phyloP scores from a whole-genome alignment of 129 eudicot genomes.

The Helianthus tuberosus region DNA sequence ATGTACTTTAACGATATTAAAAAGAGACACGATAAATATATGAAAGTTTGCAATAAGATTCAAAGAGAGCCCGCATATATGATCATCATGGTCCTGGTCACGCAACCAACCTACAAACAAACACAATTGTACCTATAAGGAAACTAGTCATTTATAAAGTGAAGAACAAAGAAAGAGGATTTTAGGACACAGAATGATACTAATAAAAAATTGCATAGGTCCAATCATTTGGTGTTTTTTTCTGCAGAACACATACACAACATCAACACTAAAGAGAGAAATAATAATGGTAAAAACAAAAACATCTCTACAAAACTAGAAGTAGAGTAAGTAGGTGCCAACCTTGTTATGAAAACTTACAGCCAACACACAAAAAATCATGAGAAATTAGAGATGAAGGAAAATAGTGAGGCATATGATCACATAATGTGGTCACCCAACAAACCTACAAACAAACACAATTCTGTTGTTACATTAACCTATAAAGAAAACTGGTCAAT shows the following conservation, averaged over 20 bases:
- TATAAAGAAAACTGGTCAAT: too few relatives aligned
- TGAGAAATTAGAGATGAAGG: too few relatives aligned
- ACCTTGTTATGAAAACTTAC: background rate
- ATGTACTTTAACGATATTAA: too few relatives aligned
- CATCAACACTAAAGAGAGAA: background rate
- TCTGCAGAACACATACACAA: background rate
- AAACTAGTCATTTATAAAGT: background rate
- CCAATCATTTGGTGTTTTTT: background rate
- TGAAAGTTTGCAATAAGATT: background rate
- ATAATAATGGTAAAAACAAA: background rate
- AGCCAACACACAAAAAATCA: background rate
- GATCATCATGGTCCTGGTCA: background rate
- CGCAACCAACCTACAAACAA: constrained; percentile 1
- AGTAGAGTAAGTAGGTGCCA: background rate
- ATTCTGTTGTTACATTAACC: too few relatives aligned
- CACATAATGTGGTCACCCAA: too few relatives aligned
- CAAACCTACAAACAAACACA: too few relatives aligned
- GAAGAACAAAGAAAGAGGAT: background rate
- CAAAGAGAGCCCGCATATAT: background rate
- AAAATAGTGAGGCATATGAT: too few relatives aligned
- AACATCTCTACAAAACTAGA: background rate
- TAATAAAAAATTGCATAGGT: background rate
- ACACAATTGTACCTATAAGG: background rate
- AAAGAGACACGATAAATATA: too few relatives aligned
- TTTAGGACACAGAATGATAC: background rate